phyloP scores from a whole-genome alignment of 768 basidiomycete genomes.

The Auriscalpium vulgare region DNA sequence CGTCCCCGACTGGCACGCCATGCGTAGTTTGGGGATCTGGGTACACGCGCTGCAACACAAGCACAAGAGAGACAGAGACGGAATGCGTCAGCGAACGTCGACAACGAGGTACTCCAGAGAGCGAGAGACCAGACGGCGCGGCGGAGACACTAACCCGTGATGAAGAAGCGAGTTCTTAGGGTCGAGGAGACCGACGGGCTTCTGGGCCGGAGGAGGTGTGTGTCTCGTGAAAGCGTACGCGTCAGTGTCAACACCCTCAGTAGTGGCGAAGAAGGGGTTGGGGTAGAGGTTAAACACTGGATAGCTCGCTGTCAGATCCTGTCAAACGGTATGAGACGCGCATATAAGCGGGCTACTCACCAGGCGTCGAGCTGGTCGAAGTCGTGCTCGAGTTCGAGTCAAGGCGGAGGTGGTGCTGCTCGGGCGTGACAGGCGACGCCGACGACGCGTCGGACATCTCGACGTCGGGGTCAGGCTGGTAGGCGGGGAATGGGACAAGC shows the following conservation, averaged over 20 bases:
- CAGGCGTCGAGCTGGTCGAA: conserved; percentile 32
- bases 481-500: conserved; percentile 67
- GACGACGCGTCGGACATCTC: conserved; percentile 52
- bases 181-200: conserved; percentile 56
- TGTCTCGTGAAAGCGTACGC: conserved; percentile 24
- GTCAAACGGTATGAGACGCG: conserved; percentile 24
- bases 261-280: conserved; percentile 9
- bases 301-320: conserved; percentile 25
- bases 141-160: conserved; percentile 51
- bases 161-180: conserved; percentile 51
- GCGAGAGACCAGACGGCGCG: not conserved
- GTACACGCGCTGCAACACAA: conserved; percentile 47
- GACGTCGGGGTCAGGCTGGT: conserved; percentile 42
- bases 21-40: conserved; percentile 76
- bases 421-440: conserved; percentile 40
- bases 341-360: conserved; percentile 28
- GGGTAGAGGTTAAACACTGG: conserved; percentile 54
- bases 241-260: conserved; percentile 38
- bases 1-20: conserved; percentile 64
- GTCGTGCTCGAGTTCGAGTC: conserved; percentile 58
- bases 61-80: not conserved
- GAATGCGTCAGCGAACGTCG: conserved; percentile 10
- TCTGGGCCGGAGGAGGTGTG: conserved; percentile 33
- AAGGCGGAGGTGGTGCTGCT: conserved; percentile 52
- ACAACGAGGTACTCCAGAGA: not conserved